Base-by-base conservation (phyloP, 2,329 filamentous ascomycete genomes). In the Arthrobotrys sinensis region DNA sequence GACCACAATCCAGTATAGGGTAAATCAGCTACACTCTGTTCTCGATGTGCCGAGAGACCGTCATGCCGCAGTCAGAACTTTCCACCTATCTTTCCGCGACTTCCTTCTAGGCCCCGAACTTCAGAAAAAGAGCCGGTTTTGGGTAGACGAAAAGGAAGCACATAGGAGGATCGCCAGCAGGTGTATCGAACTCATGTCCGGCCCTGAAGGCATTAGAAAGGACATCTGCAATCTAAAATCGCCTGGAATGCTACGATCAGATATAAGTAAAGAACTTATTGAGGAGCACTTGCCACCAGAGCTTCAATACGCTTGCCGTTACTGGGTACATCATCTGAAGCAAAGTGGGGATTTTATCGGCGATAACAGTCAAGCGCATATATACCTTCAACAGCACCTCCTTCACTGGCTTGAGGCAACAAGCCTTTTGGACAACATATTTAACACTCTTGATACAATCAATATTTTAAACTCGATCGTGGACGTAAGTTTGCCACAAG, bases 111-210 rank as follows among this genome's bases (percentile, higher is more conserved):
- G 4, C 24, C 24, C 24, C 24, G 4, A 28, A 4, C 24, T 28
- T 28, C 24, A 28, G 24, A 4, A 4, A 28, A 28, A 4, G 4
- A 2, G 24, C 24, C 24, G 4, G 24, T 28, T 28, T 4, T 28
- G 24, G 24, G 24, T 28, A 28, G 24, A 28, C 24, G 24, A 28
- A 28, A 28, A 28, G 24, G 24, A 28, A 28, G 24, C 24, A 28
- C 24, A 28, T 28, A 28, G 4, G 24, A 28, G 24, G 24, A 28
- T 28, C 4, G 24, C 24, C 24, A 28, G 24, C 24, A 28, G 24
- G 24, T 28, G 24, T 28, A 28, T 28, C 24, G 52, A 83, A 38
- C 77, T 85, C 0, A 83, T 86, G 81, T 83, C 82, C 60, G 14
- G 36, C 2, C 34, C 45, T 34, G 3, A 19, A 5, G 67, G 57